Base-by-base conservation (phyloP, 805 yeast genomes). In the Millerozyma acaciae region DNA sequence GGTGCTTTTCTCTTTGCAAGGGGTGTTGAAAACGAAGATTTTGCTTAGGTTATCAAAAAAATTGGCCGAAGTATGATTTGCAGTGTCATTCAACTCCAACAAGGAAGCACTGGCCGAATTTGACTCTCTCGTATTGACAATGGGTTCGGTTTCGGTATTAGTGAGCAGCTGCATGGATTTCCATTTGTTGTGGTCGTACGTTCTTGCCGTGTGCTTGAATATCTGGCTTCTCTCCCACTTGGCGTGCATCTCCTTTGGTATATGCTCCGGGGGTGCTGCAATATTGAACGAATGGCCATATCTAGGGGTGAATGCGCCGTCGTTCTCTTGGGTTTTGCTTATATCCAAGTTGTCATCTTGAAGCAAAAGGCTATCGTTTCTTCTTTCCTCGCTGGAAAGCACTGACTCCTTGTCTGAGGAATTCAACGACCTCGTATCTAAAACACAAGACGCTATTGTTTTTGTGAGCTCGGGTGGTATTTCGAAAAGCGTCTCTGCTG, bases 211-310 rank as follows among this genome's bases (percentile, higher is more conserved):
- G 17, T 45, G 42, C 31, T 41, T 40, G 23, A 45, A 26, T 41
- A 44, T 42, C 30, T 45, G 48, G 8, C 44, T 47, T 30, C 52
- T 42, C 29, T 47, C 47, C 48, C 48, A 45, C 35, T 47, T 47
- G 1, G 36, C 39, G 26, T 40, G 38, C 7, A 32, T 16, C 4
- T 35, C 30, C 16, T 37, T 38, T n/a, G 49, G 46, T 4, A 41
- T 30, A 8, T 15, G 18, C 18, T 38, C 28, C 2, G 48, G 45
- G 13, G 49, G 50, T 5, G 35, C 26, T 6, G 25, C 29, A 5
- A 40, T 19, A 13, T 30, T 21, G 25, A 38, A 46, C 8, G 45
- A 39, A 28, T 43, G 45, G 12, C 42, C 29, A 16, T 34, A 35
- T 14, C 26, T 22, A 9, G 35, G 33, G 4, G 32, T 19, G 16